Conservation (phyloP, 2,329 filamentous ascomycete genomes). For the Cylindrodendrum hubeiense region DNA sequence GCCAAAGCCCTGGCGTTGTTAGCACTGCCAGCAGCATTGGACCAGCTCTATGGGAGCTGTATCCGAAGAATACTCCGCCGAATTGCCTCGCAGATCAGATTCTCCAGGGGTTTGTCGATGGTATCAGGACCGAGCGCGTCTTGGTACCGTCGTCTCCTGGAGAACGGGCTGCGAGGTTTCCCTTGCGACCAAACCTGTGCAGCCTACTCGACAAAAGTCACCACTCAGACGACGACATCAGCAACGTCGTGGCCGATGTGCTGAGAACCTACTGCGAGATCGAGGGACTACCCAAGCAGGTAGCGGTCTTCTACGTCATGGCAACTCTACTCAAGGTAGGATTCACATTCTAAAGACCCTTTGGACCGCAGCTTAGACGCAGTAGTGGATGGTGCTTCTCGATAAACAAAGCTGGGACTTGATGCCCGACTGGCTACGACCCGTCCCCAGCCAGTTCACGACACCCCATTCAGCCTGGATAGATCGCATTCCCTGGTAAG, state of each 20-base stretch:
- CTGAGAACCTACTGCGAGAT: conserved; percentile 48
- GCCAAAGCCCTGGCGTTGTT: conserved; percentile 23
- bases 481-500: conserved; percentile 48
- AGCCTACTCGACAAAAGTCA: conserved; percentile 41
- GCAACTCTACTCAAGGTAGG: conserved; percentile 45
- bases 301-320: conserved; percentile 48
- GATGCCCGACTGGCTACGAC: conserved; percentile 46
- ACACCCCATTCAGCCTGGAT: conserved; percentile 48
- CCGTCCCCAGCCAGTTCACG: conserved; percentile 42
- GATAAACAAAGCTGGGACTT: conserved; percentile 47
- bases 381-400: conserved; percentile 46
- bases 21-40: conserved; percentile 23
- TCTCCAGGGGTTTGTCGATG: conserved; percentile 43
- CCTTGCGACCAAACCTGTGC: conserved; percentile 40
- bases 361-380: neutral
- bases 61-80: conserved; percentile 39
- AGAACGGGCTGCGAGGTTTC: conserved; percentile 29
- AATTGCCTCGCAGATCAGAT: conserved; percentile 46
- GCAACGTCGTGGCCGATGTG: conserved; percentile 48
- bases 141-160: conserved; percentile 14
- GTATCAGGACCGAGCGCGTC: conserved; percentile 33
- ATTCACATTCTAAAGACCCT: neutral
- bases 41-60: conserved; percentile 39
- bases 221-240: conserved; percentile 45
- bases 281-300: conserved; percentile 45